Conservation (phyloP, 345 rosid species). For the Abelmoschus esculentus region DNA sequence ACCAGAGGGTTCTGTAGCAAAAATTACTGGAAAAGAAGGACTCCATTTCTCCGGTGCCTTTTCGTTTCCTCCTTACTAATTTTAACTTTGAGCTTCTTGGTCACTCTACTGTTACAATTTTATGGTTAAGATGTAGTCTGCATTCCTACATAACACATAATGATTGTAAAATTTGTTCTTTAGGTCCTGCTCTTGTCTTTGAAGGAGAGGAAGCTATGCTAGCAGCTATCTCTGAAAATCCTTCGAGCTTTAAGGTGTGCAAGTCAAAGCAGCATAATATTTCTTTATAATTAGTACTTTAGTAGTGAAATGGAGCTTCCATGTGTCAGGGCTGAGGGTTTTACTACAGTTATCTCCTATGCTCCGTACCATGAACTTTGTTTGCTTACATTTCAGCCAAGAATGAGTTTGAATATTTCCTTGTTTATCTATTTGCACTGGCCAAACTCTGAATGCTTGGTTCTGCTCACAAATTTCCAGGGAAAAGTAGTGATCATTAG, state of each 20-base stretch:
- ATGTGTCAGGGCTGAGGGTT: not conserved
- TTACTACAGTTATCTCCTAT: not conserved
- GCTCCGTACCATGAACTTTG: not conserved
- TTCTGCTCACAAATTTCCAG: conserved; percentile 31
- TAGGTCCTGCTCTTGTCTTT: conserved; percentile 97
- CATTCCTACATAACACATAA: not conserved
- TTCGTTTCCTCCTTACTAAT: not conserved
- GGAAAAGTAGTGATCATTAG: conserved; percentile 89
- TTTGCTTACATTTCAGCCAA: not conserved
- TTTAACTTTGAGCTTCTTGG: not conserved
- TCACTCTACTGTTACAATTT: not conserved
- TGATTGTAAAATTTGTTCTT: conserved; percentile 16
- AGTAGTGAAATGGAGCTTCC: not conserved
- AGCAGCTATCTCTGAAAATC: conserved; percentile 71
- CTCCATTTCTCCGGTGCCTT: conserved; percentile 76
- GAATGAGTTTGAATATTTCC: not conserved
- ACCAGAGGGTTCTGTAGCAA: conserved; percentile 96
- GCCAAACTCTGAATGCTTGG: not conserved
- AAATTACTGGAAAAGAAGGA: conserved; percentile 99
- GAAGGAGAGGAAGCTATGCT: conserved; percentile 98
- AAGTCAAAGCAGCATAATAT: not conserved
- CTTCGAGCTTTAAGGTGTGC: conserved; percentile 69
- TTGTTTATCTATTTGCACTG: not conserved
- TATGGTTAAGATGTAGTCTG: conserved; percentile 1
- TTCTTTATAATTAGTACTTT: not conserved